These are phyloP conservation scores for Cubamyces sp. DNA, from an alignment of 768 basidiomycete species.

Conservation along the genomic window DNA sequence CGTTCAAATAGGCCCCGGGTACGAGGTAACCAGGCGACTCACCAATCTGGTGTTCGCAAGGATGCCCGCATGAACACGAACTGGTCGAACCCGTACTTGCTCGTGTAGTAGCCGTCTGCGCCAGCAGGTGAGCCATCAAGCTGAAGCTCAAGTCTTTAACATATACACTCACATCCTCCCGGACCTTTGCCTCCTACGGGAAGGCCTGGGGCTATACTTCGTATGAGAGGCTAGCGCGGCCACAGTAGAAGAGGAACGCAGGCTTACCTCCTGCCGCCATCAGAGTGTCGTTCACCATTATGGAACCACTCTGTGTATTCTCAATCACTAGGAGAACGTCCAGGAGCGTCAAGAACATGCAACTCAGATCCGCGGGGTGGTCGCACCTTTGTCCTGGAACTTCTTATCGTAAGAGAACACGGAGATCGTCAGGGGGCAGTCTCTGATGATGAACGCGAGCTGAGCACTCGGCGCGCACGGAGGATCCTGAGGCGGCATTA, in stretches of 20 bases:
- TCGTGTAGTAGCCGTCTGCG: conserved; percentile 68
- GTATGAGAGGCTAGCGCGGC: neutral
- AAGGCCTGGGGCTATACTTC: conserved; percentile 52
- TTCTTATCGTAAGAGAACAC: conserved; percentile 64
- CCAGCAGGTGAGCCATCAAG: neutral
- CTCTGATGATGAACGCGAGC: conserved; percentile 40
- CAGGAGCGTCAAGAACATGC: neutral
- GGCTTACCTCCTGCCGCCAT: conserved; percentile 59
- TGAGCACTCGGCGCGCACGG: neutral
- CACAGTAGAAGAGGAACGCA: neutral
- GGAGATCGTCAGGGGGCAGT: conserved; percentile 74
- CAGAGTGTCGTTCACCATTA: conserved; percentile 71
- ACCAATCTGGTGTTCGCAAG: conserved; percentile 46
- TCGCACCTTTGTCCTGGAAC: conserved; percentile 60
- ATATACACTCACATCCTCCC: conserved; percentile 60
- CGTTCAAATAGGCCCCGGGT: neutral
- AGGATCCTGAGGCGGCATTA: conserved; percentile 30
- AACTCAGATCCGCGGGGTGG: neutral
- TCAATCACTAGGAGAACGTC: conserved; percentile 55
- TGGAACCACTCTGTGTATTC: conserved; percentile 71
- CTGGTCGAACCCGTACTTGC: conserved; percentile 74
- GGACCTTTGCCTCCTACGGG: conserved; percentile 76
- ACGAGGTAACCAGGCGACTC: conserved; percentile 10
- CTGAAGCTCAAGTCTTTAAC: neutral
- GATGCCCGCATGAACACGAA: conserved; percentile 77